Conservation (phyloP, 2,329 filamentous ascomycete genomes). For the Trichoderma afroharzianum region DNA sequence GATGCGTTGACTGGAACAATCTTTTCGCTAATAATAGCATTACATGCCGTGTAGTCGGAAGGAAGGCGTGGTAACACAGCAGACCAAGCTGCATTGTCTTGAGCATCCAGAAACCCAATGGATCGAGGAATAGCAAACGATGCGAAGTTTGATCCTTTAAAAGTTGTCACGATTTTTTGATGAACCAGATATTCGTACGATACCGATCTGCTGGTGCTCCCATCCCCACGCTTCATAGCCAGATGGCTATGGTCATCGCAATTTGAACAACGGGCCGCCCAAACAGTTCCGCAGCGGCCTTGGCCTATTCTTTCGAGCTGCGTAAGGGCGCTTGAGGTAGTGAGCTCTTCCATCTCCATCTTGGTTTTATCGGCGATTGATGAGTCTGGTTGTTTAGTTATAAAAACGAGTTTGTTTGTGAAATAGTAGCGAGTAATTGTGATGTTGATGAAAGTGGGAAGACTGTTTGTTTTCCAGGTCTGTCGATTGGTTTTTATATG, state of each 20-base stretch:
- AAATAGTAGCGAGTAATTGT: background rate
- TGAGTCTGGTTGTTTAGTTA: too few relatives aligned
- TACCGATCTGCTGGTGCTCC: conserved; percentile 17
- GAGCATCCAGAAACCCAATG: background rate
- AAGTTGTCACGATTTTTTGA: background rate
- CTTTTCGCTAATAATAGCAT: conserved; percentile 30
- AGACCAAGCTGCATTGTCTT: conserved; percentile 17
- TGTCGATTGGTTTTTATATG: background rate
- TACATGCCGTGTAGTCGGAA: conserved; percentile 22
- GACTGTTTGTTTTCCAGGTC: background rate
- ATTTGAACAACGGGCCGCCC: conserved; percentile 2
- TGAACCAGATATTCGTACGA: conserved; percentile 22
- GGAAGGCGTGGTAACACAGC: conserved; percentile 24
- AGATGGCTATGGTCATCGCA: background rate
- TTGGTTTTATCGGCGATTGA: background rate
- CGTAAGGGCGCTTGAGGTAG: background rate
- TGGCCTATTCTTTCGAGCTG: conserved; percentile 21
- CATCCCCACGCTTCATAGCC: conserved; percentile 23
- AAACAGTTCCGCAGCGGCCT: conserved; percentile 18
- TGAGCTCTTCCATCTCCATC: background rate
- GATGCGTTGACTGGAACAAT: conserved; percentile 24
- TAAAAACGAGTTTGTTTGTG: too few relatives aligned
- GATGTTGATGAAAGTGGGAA: background rate
- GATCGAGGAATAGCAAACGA: background rate
- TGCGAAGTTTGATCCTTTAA: background rate